Conservation (phyloP, 108 stramenopile genomes). For the Pseudonitzschia multiseries region DNA sequence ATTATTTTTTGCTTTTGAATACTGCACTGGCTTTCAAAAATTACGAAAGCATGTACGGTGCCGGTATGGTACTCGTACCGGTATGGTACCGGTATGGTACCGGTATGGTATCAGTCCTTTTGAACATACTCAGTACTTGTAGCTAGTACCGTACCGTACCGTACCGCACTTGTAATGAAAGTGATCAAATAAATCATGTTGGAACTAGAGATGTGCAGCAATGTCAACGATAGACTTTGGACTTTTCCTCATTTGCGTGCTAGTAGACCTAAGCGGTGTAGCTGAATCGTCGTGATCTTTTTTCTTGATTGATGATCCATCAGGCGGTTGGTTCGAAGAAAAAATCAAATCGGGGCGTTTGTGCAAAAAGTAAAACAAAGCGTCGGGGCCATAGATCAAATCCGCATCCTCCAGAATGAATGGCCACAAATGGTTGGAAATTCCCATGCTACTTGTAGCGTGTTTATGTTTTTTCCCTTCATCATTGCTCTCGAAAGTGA, state of each 20-base stretch:
- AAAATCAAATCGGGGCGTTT: constrained; percentile 23
- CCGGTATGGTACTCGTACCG: too few species aligned
- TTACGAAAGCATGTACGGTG: too few species aligned
- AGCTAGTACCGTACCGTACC: too few species aligned
- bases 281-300: background rate
- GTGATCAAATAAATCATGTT: too few species aligned
- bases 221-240: background rate
- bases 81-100: too few species aligned
- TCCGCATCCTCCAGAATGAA: constrained; percentile 14
- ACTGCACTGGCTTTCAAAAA: too few species aligned
- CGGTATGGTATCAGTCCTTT: too few species aligned
- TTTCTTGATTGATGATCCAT: background rate
- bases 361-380: constrained; percentile 21
- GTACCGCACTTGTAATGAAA: too few species aligned
- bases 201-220: background rate
- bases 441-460: background rate
- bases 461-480: background rate
- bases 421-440: constrained; percentile 9
- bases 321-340: background rate
- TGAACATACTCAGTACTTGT: too few species aligned
- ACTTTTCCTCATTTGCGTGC: background rate
- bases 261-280: background rate
- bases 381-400: constrained; percentile 22
- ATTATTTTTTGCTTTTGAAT: too few species aligned
- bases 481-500: background rate